phyloP scores from a whole-genome alignment of 805 yeast genomes.

The Jamesozyma hellenica region DNA sequence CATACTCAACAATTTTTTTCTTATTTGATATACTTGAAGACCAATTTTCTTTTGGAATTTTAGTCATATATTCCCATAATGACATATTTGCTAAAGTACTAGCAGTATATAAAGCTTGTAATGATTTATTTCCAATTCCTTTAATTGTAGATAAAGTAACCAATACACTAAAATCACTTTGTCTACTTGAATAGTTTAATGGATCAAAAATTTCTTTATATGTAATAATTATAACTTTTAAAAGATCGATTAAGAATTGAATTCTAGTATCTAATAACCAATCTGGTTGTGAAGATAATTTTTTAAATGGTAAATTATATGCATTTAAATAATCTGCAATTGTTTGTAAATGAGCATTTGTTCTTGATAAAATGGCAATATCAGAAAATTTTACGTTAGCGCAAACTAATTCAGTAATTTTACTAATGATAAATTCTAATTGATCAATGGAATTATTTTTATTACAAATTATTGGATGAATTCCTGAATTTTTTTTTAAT shows the following conservation, averaged over 20 bases:
- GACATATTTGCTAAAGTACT: constrained; percentile 10
- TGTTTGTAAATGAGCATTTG: constrained; percentile 40
- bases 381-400: constrained; percentile 28
- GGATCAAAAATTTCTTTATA: background rate
- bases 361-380: constrained; percentile 42
- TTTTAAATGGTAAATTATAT: constrained; percentile 36
- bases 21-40: constrained; percentile 11
- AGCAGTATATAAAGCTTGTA: constrained; percentile 15
- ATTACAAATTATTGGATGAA: constrained; percentile 10
- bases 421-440: constrained; percentile 14
- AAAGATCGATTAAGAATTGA: constrained; percentile 37
- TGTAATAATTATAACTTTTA: constrained; percentile 30
- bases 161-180: constrained; percentile 23
- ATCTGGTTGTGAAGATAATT: constrained; percentile 37
- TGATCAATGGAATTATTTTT: constrained; percentile 13
- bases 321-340: constrained; percentile 32
- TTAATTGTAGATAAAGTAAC: constrained; percentile 18
- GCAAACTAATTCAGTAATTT: constrained; percentile 18
- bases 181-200: constrained; percentile 1
- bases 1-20: constrained; percentile 23
- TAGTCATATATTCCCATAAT: constrained; percentile 19
- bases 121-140: constrained; percentile 18
- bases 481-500: constrained; percentile 11
- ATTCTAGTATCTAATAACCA: constrained; percentile 39
- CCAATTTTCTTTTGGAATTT: constrained; percentile 10